Percentiles rank a stretch among this genome's conserved stretches.
Conservation (phyloP, 2,329 filamentous ascomycete genomes). For the Eutypella sp. region DNA sequence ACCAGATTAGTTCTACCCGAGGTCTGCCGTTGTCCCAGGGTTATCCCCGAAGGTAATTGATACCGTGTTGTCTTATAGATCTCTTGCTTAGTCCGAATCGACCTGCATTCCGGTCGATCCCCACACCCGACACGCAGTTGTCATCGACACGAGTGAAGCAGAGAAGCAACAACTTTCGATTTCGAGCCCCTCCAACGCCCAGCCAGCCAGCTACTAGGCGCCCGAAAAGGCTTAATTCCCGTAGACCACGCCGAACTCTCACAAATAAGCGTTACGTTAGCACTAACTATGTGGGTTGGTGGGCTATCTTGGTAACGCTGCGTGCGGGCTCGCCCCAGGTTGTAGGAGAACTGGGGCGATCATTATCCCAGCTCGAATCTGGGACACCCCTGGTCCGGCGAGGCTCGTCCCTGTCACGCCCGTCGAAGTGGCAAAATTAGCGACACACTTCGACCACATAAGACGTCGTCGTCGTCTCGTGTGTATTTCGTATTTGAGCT, state of each 20-base stretch:
- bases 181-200: conserved; percentile 15
- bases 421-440: conserved; percentile 15
- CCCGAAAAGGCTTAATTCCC: conserved; percentile 12
- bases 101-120: conserved; percentile 16
- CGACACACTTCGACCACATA: conserved; percentile 15
- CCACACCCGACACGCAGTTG: conserved; percentile 13
- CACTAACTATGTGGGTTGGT: not conserved
- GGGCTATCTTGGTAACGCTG: not conserved
- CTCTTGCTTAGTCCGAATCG: not conserved
- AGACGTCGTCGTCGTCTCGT: conserved; percentile 15
- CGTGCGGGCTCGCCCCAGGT: conserved; percentile 14
- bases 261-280: not conserved
- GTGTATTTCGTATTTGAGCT: conserved; percentile 2
- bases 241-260: not conserved
- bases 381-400: conserved; percentile 15
- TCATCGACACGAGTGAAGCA: too few relatives aligned
- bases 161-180: not conserved
- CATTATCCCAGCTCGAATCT: conserved; percentile 10
- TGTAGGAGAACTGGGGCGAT: conserved; percentile 18
- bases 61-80: not conserved
- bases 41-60: not conserved
- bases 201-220: conserved; percentile 15
- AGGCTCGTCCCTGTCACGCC: conserved; percentile 10
- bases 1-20: conserved; percentile 3
- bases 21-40: not conserved